Evolutionary conservation across 2,329 filamentous ascomycete species (phyloP), one percentile per base, ranked within the genome.

Genomic region (Alternaria triticina): DNA sequence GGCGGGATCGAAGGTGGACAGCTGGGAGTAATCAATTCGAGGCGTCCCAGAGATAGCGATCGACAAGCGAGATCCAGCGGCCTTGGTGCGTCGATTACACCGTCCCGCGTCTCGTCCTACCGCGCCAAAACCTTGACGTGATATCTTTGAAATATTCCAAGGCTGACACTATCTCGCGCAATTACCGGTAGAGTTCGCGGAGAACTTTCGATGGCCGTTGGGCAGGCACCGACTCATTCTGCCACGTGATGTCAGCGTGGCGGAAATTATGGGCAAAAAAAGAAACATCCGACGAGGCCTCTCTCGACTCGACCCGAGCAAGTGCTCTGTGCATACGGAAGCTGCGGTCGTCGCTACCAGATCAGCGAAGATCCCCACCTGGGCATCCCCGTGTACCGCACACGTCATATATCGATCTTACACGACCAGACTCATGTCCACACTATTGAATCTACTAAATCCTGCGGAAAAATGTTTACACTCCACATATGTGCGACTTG

Each of bases 1-100:
- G 30, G 55, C 50, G 61, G 64, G 54, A 47, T 54, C 13, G 30
- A 30, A 50, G 46, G 44, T 54, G 60, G 59, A 54, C 56, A 28
- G 36, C 20, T 40, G 33, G 52, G 56, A 60, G 67, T 52, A 68
- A 64, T 68, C 59, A 62, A 69, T 20, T 36, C 60, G 67, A 68
- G 59, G 62, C 61, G 64, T 15, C 23, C 20, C 44, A 40, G 46
- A 61, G 51, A 61, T 61, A 46, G 56, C 45, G 52, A 66, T 65
- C 61, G 52, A 33, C 64, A 50, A 56, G 33, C 54, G 54, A 60
- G 50, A 65, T 62, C 40, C 30, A 51, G 22, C 57, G 40, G 36
- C 50, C 44, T 59, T 40, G 49, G 9, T n/a, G 33, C 22, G 23
- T 15, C 25, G 44, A 47, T 36, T 47, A 15, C 43, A 36, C 49